Evolutionary conservation across 2,329 filamentous ascomycete species (phyloP).

Genomic region (Lasiodiplodia citricola): DNA sequence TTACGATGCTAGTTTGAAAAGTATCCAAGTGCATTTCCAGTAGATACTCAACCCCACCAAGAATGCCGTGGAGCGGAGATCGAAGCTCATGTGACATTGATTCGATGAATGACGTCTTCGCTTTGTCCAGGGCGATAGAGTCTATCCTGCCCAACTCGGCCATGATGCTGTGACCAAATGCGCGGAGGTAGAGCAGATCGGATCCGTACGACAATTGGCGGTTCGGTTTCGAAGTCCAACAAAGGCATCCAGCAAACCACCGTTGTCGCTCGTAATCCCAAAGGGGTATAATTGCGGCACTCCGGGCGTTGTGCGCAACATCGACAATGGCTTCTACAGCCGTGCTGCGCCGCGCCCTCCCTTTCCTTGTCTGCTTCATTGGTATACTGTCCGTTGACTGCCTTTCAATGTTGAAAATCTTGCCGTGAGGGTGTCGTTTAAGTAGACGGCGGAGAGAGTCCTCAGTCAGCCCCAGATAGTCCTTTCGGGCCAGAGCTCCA

Average conservation of each 20-base stretch:
- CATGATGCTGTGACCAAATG: conserved; percentile 46
- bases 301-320: conserved; percentile 39
- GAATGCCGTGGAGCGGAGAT: conserved; percentile 7
- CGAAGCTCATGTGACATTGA: conserved; percentile 47
- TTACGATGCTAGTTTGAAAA: background rate
- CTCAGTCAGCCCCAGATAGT: conserved; percentile 32
- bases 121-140: background rate
- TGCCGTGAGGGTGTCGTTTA: conserved; percentile 24
- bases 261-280: conserved; percentile 46
- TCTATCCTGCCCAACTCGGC: conserved; percentile 20
- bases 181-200: conserved; percentile 44
- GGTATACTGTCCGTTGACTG: background rate
- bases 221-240: conserved; percentile 45
- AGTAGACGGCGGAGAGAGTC: conserved; percentile 31
- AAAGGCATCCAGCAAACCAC: conserved; percentile 45
- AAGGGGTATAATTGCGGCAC: conserved; percentile 45
- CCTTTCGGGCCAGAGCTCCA: background rate
- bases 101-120: conserved; percentile 41
- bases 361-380: background rate
- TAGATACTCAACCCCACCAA: conserved; percentile 23
- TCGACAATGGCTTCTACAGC: background rate
- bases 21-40: conserved; percentile 27
- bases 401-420: conserved; percentile 25
- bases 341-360: background rate
- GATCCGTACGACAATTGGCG: conserved; percentile 44